Base-by-base conservation (phyloP, 352 stramenopile species). In the Phytophthora sp. region DNA sequence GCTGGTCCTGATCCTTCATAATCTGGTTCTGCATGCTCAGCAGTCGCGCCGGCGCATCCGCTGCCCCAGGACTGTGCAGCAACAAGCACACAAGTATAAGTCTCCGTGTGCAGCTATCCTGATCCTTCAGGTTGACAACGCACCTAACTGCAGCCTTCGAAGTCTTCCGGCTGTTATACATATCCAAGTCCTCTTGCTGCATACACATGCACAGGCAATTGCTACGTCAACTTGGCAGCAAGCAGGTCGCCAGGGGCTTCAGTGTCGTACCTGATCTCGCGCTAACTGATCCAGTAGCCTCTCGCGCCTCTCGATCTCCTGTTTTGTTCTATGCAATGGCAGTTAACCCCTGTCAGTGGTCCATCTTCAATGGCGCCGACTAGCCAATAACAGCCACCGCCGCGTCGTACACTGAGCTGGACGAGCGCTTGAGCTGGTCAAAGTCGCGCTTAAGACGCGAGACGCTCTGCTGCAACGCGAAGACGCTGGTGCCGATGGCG, bases 1-100 rank as follows among this genome's bases (percentile, higher is more conserved):
- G 86, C 66, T 96, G 76, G 63, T 96, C 88, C 71, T 96, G 88
- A 61, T 96, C 88, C 76, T 93, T 94, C 86, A 96, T 96, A 47
- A 96, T 94, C 73, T 94, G 84, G 64, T 93, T 96, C 59, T 96
- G 88, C 79, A 96, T 93, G 44, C 78, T 83, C 20, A 96, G 63
- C 56, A 96, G 71, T 55, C 88, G 77, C 20, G 39, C 41, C 3
- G 71, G 67, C n/a, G 71, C 71, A 52, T 78, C 71, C 8, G 62
- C 30, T 4, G 66, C 49, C 6, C 63, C 70, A 51, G 71, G 66
- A 63, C 71, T 79, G 62, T n/a, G n/a, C n/a, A 63, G 11, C 16
- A 50, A 16, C 23, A 38, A 33, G 52, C 50, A 69, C 35, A 31
- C 36, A 45, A 44, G 16, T 47, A 20, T 46, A n/a, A 64, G 44